Conservation (phyloP, 352 stramenopile genomes). For the Phytophthora idaei region DNA sequence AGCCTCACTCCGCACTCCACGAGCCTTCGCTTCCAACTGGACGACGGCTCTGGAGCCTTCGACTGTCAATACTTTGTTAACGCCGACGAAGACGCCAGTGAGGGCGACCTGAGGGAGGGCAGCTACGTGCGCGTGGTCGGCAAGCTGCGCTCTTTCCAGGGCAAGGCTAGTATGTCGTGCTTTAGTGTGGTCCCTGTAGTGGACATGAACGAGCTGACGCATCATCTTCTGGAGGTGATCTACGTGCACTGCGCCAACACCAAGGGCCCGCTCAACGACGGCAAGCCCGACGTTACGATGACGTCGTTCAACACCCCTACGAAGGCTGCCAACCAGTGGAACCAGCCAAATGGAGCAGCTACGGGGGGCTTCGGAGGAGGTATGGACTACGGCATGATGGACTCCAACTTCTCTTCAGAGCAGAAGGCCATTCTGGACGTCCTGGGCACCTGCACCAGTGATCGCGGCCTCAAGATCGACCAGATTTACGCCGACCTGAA, state of each 20-base stretch:
- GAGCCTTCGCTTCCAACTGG: conserved; percentile 92
- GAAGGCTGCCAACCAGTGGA: conserved; percentile 38
- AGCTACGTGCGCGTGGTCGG: conserved; percentile 92
- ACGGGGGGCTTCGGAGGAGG: conserved; percentile 28
- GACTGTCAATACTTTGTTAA: conserved; percentile 93
- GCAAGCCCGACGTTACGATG: conserved; percentile 32
- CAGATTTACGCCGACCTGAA: conserved; percentile 72
- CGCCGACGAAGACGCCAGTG: conserved; percentile 79
- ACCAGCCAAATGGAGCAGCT: conserved; percentile 24
- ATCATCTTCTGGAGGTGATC: conserved; percentile 96
- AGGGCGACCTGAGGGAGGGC: conserved; percentile 70
- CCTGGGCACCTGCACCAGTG: conserved; percentile 67
- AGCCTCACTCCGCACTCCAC: conserved; percentile 84
- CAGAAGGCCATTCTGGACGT: conserved; percentile 85
- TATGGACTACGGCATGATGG: conserved; percentile 74
- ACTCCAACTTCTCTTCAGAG: conserved; percentile 77
- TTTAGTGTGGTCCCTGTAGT: conserved; percentile 86
- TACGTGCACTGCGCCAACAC: conserved; percentile 91
- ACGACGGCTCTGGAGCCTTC: conserved; percentile 94
- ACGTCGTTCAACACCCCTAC: conserved; percentile 46
- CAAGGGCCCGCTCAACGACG: conserved; percentile 53
- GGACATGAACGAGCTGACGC: conserved; percentile 95
- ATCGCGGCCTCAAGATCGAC: conserved; percentile 82
- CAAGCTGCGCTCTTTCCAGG: conserved; percentile 92
- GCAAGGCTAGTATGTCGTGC: conserved; percentile 86